These are phyloP conservation scores for Xylaria curta DNA, from an alignment of 495 filamentous ascomycete genomes.

Conservation along the genomic window DNA sequence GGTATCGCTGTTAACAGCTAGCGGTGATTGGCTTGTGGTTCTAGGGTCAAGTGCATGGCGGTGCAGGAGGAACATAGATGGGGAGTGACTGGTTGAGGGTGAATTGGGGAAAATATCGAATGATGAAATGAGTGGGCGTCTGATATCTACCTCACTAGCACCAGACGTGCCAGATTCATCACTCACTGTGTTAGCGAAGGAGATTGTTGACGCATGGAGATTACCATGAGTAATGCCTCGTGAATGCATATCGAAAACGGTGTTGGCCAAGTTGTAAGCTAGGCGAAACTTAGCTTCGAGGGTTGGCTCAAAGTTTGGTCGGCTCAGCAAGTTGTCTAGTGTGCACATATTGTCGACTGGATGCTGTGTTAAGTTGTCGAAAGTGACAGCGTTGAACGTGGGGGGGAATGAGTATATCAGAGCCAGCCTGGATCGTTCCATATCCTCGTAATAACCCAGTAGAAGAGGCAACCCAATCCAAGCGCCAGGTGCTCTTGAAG, in stretches of 20 bases:
- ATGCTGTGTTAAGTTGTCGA: slow-evolving; percentile 55
- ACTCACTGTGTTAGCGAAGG: slow-evolving; percentile 69
- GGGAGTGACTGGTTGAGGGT: slow-evolving; percentile 46
- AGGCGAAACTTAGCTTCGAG: slow-evolving; percentile 84
- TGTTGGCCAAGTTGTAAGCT: slow-evolving; percentile 78
- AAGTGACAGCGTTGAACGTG: slow-evolving; percentile 64
- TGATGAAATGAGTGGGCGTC: slow-evolving; percentile 77
- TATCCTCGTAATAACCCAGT: slow-evolving; percentile 85
- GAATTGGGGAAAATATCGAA: slow-evolving; percentile 83
- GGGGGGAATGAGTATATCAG: slow-evolving; percentile 84
- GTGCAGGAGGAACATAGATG: slow-evolving; percentile 63
- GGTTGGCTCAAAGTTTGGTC: slow-evolving; percentile 62
- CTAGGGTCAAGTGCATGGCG: slow-evolving; percentile 78
- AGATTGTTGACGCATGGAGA: slow-evolving; percentile 78
- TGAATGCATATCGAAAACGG: slow-evolving; percentile 76
- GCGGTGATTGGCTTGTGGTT: slow-evolving; percentile 57
- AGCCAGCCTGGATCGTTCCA: slow-evolving; percentile 75
- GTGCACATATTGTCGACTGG: slow-evolving; percentile 58
- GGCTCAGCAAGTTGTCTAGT: slow-evolving; percentile 53
- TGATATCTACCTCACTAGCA: slow-evolving; percentile 62
- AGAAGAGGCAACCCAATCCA: slow-evolving; percentile 66
- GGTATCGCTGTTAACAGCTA: slow-evolving; percentile 52
- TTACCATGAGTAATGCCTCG: slow-evolving; percentile 80
- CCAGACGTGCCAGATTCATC: slow-evolving; percentile 41
- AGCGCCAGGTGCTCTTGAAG: slow-evolving; percentile 63